Conservation (phyloP, 805 yeast species). For the Starmerella potacharoeniae region DNA sequence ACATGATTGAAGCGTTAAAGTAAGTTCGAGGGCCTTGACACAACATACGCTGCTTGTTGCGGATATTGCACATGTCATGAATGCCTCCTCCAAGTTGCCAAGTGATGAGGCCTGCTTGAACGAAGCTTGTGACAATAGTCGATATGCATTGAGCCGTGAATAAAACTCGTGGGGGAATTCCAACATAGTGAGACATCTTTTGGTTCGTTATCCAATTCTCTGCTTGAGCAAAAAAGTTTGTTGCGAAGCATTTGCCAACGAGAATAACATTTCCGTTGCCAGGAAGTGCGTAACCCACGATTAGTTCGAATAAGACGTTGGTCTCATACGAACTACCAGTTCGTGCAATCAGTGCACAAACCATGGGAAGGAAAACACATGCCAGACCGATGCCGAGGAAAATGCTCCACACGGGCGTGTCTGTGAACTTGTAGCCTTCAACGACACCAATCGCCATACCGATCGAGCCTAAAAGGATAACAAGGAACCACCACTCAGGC, state of each 20-base stretch:
- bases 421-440: conserved; percentile 26
- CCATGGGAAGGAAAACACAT: conserved; percentile 33
- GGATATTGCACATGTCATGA: conserved; percentile 24
- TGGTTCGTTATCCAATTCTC: conserved; percentile 44
- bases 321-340: conserved; percentile 27
- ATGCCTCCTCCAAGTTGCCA: conserved; percentile 29
- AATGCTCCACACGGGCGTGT: conserved; percentile 52
- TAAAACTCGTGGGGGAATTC: conserved; percentile 47
- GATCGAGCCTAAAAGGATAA: conserved; percentile 35
- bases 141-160: conserved; percentile 38
- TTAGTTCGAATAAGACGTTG: conserved; percentile 39
- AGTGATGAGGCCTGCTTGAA: conserved; percentile 27
- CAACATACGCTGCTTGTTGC: conserved; percentile 27
- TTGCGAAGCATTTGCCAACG: conserved; percentile 42
- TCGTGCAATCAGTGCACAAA: not conserved
- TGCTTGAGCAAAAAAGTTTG: conserved; percentile 53
- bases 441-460: conserved; percentile 38
- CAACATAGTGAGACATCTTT: conserved; percentile 46
- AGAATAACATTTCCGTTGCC: conserved; percentile 44
- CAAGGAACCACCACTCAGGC: conserved; percentile 46
- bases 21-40: conserved; percentile 33
- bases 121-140: conserved; percentile 22
- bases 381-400: conserved; percentile 43
- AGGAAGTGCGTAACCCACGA: conserved; percentile 45
- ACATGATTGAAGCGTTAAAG: conserved; percentile 37